phyloP scores from a whole-genome alignment of 805 yeast genomes.

The Phaffomyces opuntiae region DNA sequence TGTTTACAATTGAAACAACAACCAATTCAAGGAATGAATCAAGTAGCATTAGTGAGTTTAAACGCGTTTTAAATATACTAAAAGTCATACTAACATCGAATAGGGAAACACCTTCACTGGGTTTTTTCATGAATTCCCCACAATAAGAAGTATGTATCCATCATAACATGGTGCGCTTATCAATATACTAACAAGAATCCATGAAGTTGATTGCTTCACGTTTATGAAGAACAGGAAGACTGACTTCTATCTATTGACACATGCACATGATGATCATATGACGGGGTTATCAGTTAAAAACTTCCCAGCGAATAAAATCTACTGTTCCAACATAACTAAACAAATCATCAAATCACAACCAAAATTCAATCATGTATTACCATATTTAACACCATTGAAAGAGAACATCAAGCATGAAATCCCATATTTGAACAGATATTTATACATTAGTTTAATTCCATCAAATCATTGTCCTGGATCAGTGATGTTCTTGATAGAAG shows the following conservation, averaged over 20 bases:
- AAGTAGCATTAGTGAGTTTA: neutral
- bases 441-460: conserved; percentile 37
- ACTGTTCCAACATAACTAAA: conserved; percentile 40
- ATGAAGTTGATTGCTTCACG: conserved; percentile 21
- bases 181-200: conserved; percentile 1
- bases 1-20: too few relatives aligned
- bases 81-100: neutral
- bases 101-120: conserved; percentile 33
- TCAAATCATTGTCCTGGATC: conserved; percentile 59
- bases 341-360: conserved; percentile 5
- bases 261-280: conserved; percentile 50
- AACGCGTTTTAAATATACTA: too few relatives aligned
- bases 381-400: conserved; percentile 11
- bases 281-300: conserved; percentile 34
- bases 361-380: conserved; percentile 9
- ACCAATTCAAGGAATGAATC: too few relatives aligned
- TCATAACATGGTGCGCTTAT: conserved; percentile 13
- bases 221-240: conserved; percentile 8
- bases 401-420: conserved; percentile 16
- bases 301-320: conserved; percentile 35
- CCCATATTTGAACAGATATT: conserved; percentile 10
- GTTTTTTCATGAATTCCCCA: conserved; percentile 40
- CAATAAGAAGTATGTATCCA: conserved; percentile 30
- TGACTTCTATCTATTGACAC: conserved; percentile 36
- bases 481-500: conserved; percentile 43